phyloP scores from a whole-genome alignment of 1,284 basidiomycete species.

The Cystobasidium slooffiae region DNA sequence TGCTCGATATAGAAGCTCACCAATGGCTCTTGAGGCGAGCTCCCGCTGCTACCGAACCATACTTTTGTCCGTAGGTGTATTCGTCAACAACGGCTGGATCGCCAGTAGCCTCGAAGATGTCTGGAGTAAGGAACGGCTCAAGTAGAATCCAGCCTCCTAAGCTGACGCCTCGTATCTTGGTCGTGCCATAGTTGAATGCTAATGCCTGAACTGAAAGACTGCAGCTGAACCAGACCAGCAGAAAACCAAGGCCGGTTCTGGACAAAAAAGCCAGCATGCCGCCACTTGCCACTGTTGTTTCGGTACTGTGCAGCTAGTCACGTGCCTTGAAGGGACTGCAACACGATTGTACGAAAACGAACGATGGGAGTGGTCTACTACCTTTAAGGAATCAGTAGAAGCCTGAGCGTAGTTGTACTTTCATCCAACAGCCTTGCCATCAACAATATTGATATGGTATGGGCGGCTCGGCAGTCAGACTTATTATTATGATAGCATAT shows the following conservation, averaged over 20 bases:
- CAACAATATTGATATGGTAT: too few relatives aligned
- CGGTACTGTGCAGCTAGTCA: too few relatives aligned
- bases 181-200: slow-evolving; percentile 24
- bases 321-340: too few relatives aligned
- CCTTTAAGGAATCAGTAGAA: too few relatives aligned
- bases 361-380: too few relatives aligned
- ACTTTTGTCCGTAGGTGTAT: slow-evolving; percentile 29
- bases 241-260: neutral
- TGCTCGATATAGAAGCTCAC: slow-evolving; percentile 50
- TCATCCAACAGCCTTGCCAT: too few relatives aligned
- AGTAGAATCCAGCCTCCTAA: slow-evolving; percentile 13
- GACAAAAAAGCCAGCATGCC: neutral
- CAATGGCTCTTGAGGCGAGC: slow-evolving; percentile 68
- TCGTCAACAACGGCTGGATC: slow-evolving; percentile 27
- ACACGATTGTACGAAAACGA: too few relatives aligned
- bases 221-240: neutral
- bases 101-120: slow-evolving; percentile 29
- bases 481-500: too few relatives aligned
- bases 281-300: too few relatives aligned
- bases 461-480: too few relatives aligned
- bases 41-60: slow-evolving; percentile 13
- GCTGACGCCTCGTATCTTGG: slow-evolving; percentile 29
- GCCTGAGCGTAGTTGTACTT: too few relatives aligned
- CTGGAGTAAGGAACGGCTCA: slow-evolving; percentile 37
- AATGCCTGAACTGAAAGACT: neutral